Base-by-base conservation (phyloP, 2,329 filamentous ascomycete genomes). In the Trichoderma cornu-damae region DNA sequence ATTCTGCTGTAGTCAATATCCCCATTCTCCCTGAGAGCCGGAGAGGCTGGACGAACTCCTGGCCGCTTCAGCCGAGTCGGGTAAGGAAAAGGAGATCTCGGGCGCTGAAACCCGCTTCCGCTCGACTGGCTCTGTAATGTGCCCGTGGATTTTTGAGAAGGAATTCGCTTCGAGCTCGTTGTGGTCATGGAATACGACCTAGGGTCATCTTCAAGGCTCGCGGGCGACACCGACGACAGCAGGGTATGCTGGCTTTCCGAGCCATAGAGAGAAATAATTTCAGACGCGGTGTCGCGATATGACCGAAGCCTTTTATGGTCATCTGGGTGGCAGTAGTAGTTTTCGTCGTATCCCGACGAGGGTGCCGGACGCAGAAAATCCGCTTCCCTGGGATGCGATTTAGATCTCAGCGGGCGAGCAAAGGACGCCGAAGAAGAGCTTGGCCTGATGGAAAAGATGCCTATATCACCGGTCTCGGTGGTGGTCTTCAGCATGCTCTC, bases 401-500 rank as follows among this genome's bases (percentile, higher is more conserved):
- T 68, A 32, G 65, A 57, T 16, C 68, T 68, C 59, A 67, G 62
- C 11, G 62, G 60, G 6, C 66, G 64, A 35, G 68, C 66, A 49
- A 68, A 68, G 6, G 68, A 64, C 9, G 68, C 67, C 5, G 58
- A 58, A 11, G 72, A 70, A 8, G 60, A 30, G 35, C 61, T 52
- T 3, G 64, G 62, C 34, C 63, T 76, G 62, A 83, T 81, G 51
- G 79, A 82, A 67, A 85, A 85, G 49, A 80, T 70, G 4, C 82
- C 82, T 62, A 84, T 83, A 62, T 86, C 82, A n/a, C 83, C 83
- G 7, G 82, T 84, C 65, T 86, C 84, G 1, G 83, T 86, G 1
- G 81, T 85, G 3, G 79, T 86, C 70, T 81, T 86, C 59, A 86
- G 73, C 83, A 86, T 85, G 67, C 81, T 79, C 62, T 84, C 78